Base-by-base conservation (phyloP, 2,329 filamentous ascomycete species). In the Aspergillus tamarii region DNA sequence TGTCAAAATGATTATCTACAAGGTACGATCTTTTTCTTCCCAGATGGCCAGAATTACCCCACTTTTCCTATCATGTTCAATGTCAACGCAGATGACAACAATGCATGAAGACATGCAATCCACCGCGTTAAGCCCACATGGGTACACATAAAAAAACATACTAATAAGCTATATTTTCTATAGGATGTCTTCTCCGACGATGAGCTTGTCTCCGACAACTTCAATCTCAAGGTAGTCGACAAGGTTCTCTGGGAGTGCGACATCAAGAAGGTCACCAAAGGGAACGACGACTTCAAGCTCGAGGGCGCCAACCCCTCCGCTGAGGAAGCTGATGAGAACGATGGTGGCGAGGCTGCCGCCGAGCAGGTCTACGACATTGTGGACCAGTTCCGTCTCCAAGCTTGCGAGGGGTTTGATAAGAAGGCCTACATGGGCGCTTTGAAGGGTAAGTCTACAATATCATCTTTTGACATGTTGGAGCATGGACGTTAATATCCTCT, bases 161-260 rank as follows among this genome's bases (percentile, higher is more conserved):
- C 64, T 70, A 48, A 70, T 54, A n/a, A 61, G 32, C 64, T 64
- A 53, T 55, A 30, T 0, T 23, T 30, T 57, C 46, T 57, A 66
- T 75, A 99, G 95, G 95, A 99, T 80, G 83, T 95, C 74, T 80
- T 97, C 82, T 91, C 88, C 82, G 92, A 84, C 71, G 94, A 97
- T 84, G 95, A 99, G 90, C 87, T 99, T 81, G 89, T 98, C 89
- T 96, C 95, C 77, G 94, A 98, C 84, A 95, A 91, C 73, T 97
- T 90, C 85, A 85, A 93, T 73, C 81, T 96, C 78, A 93, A 92
- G 84, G 85, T 91, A 80, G 78, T 94, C 23, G 91, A 94, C 80
- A 89, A 88, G 72, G 84, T 91, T 72, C 89, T 91, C 74, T 98
- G 91, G 84, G 94, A 98, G 85, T 90, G 90, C 78, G 91, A 99